Percentiles rank a stretch among this genome's conserved stretches.
These are phyloP conservation scores for Hymenoscyphus albidus DNA, from an alignment of 2,329 filamentous ascomycete species.

Conservation along the genomic window DNA sequence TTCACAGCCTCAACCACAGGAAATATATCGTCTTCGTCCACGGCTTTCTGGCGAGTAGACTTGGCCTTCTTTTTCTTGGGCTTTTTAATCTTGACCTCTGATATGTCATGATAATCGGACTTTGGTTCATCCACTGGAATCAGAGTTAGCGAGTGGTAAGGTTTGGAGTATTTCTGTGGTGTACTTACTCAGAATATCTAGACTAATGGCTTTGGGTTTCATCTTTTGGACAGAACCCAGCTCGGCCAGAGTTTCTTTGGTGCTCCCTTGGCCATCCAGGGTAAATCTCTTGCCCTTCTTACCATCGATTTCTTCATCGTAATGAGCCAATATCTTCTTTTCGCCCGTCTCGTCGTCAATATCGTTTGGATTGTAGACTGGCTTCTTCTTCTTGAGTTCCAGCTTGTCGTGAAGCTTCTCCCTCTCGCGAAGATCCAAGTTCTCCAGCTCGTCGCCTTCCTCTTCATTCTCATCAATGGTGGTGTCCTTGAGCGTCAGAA, in stretches of 20 bases:
- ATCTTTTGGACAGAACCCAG: constrained; percentile 50
- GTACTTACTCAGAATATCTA: constrained; percentile 63
- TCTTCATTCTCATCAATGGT: constrained; percentile 81
- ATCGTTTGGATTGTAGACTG: constrained; percentile 81
- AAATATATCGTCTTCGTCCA: constrained; percentile 59
- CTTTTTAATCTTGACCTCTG: constrained; percentile 89
- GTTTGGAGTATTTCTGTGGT: neutral
- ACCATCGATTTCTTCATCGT: constrained; percentile 90
- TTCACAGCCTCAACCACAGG: constrained; percentile 38
- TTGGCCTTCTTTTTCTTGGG: constrained; percentile 89
- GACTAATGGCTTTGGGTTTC: constrained; percentile 67
- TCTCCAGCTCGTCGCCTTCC: constrained; percentile 86
- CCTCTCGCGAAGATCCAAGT: constrained; percentile 64
- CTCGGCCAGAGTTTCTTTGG: constrained; percentile 55
- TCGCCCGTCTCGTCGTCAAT: constrained; percentile 61
- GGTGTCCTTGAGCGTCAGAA: constrained; percentile 90
- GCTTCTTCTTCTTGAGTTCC: constrained; percentile 84
- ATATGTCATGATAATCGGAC: constrained; percentile 85
- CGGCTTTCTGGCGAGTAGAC: constrained; percentile 64
- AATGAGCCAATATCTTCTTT: constrained; percentile 74
- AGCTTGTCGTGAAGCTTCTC: constrained; percentile 73
- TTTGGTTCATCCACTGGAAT: constrained; percentile 58
- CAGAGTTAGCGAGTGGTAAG: constrained; percentile 33
- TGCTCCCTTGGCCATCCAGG: constrained; percentile 72
- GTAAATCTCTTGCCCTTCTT: constrained; percentile 89